Percentiles rank a stretch among this genome's conserved stretches.
phyloP scores from a whole-genome alignment of 257 asterid species.

The Solanum appendiculatum region DNA sequence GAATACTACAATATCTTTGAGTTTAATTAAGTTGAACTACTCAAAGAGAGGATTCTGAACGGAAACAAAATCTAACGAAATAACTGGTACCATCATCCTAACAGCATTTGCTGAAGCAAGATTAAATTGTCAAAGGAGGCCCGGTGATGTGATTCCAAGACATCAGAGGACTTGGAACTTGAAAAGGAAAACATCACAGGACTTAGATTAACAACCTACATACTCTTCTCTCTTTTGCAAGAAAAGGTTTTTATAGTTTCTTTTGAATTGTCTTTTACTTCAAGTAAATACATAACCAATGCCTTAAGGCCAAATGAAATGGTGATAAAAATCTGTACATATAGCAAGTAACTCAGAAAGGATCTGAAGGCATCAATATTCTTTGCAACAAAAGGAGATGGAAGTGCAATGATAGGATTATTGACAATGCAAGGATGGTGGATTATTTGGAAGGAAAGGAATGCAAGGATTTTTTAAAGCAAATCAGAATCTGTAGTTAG shows the following conservation, averaged over 20 bases:
- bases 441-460: not conserved
- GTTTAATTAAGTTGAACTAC: not conserved
- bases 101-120: not conserved
- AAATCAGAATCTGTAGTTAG: not conserved
- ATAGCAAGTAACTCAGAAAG: not conserved
- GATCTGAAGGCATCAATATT: not conserved
- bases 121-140: not conserved
- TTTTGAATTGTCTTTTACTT: not conserved
- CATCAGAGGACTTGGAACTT: not conserved
- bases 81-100: not conserved
- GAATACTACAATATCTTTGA: not conserved
- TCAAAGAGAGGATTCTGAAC: not conserved
- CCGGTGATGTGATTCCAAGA: not conserved
- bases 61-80: not conserved
- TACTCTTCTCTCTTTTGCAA: not conserved
- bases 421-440: not conserved
- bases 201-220: not conserved
- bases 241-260: not conserved
- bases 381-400: not conserved
- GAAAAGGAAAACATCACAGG: not conserved
- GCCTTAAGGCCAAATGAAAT: not conserved
- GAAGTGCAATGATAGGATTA: not conserved
- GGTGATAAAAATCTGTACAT: not conserved
- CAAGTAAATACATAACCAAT: not conserved
- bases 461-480: not conserved